Evolutionary conservation across 768 basidiomycete species (phyloP).

Genomic region (Amyloporia xantha): DNA sequence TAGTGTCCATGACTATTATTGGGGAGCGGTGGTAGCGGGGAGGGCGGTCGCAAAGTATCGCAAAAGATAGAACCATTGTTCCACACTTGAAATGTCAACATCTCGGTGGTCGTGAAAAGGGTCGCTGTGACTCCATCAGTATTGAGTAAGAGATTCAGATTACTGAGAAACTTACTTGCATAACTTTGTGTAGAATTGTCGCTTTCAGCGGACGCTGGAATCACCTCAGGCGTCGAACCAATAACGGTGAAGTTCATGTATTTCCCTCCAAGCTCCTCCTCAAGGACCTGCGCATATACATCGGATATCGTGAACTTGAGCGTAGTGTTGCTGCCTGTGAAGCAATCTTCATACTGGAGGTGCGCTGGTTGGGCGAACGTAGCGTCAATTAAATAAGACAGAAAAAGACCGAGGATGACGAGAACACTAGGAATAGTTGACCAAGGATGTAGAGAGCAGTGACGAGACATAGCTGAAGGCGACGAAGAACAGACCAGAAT

Average conservation of each 20-base stretch:
- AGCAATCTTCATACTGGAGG: conserved; percentile 66
- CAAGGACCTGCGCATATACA: conserved; percentile 67
- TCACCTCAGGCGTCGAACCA: conserved; percentile 52
- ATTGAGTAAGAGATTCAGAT: background rate
- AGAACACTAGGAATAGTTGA: conserved; percentile 10
- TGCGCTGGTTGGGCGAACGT: conserved; percentile 47
- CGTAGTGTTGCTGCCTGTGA: conserved; percentile 37
- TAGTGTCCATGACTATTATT: conserved; percentile 35
- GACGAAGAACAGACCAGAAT: background rate
- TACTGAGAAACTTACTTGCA: conserved; percentile 32
- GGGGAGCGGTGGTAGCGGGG: conserved; percentile 62
- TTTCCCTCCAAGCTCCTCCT: conserved; percentile 27
- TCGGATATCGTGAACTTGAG: conserved; percentile 60
- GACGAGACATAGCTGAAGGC: conserved; percentile 5
- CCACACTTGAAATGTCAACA: conserved; percentile 73
- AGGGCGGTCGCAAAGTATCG: conserved; percentile 68
- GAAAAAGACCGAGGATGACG: conserved; percentile 13
- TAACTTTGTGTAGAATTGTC: conserved; percentile 30
- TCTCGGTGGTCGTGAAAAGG: conserved; percentile 74
- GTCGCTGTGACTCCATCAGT: conserved; percentile 47
- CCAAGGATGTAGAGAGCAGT: conserved; percentile 10
- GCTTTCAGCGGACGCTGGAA: conserved; percentile 51
- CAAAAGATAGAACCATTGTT: conserved; percentile 74
- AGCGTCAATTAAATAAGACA: conserved; percentile 8
- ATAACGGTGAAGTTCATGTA: conserved; percentile 69